These are phyloP conservation scores for Calonectria ilicicola DNA, from an alignment of 2,329 filamentous ascomycete genomes.

Conservation along the genomic window DNA sequence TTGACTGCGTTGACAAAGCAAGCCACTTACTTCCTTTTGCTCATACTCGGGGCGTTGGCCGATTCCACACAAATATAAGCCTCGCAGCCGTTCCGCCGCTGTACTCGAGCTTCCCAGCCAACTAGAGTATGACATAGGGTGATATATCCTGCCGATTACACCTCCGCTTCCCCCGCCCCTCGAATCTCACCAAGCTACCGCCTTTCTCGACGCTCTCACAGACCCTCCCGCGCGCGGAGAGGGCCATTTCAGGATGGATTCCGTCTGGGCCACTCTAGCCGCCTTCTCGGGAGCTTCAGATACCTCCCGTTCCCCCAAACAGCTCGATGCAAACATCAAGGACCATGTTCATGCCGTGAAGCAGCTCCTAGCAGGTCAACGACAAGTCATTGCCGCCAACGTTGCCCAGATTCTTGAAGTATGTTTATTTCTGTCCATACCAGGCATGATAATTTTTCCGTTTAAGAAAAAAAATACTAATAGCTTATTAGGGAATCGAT, in stretches of 20 bases:
- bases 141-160: constrained; percentile 11
- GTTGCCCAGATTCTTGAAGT: constrained; percentile 57
- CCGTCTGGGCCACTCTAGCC: constrained; percentile 48
- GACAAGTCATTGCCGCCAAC: constrained; percentile 46
- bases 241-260: constrained; percentile 45
- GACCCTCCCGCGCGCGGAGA: constrained; percentile 16
- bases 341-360: constrained; percentile 53
- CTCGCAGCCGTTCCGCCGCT: not conserved
- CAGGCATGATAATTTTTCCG: too few relatives aligned
- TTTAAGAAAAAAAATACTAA: too few relatives aligned
- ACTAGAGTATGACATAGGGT: constrained; percentile 8
- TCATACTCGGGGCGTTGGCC: not conserved
- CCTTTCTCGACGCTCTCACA: constrained; percentile 1
- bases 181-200: constrained; percentile 3
- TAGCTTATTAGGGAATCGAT: constrained; percentile 54
- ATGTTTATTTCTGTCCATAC: constrained; percentile 1
- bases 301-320: constrained; percentile 41
- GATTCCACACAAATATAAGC: not conserved
- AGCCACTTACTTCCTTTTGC: not conserved
- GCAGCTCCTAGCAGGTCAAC: constrained; percentile 51
- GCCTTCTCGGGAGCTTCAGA: constrained; percentile 53
- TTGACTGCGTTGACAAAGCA: constrained; percentile 5
- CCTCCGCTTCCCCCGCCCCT: constrained; percentile 28
- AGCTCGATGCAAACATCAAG: constrained; percentile 55
- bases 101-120: not conserved